Evolutionary conservation across 768 basidiomycete species (phyloP).

Genomic region (Sporobolomyces roseus): DNA sequence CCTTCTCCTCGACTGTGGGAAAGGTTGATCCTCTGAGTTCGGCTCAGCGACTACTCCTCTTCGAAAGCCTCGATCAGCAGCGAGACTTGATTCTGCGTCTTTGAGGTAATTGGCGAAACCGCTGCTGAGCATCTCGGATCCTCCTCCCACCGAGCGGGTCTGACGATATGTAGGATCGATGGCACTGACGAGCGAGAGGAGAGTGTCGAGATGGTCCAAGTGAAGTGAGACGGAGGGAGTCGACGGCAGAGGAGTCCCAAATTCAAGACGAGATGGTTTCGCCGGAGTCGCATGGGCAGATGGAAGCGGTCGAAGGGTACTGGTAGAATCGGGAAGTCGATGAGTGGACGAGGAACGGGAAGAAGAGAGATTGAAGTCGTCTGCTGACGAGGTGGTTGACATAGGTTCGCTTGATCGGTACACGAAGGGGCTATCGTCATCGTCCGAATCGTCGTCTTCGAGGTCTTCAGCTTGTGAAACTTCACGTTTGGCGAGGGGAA

Average conservation of each 20-base stretch:
- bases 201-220: constrained; percentile 45
- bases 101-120: constrained; percentile 47
- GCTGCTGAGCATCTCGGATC: constrained; percentile 31
- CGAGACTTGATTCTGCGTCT: constrained; percentile 44
- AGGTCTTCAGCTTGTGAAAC: constrained; percentile 56
- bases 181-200: constrained; percentile 44
- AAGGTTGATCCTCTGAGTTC: not conserved
- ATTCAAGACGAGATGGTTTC: not conserved
- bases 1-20: constrained; percentile 18
- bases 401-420: no score
- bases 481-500: constrained; percentile 59
- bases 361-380: no score
- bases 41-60: constrained; percentile 33
- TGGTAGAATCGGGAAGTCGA: not conserved
- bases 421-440: no score
- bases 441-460: no score
- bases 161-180: constrained; percentile 43
- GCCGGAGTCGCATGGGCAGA: not conserved
- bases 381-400: no score
- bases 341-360: no score
- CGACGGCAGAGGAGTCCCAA: constrained; percentile 10
- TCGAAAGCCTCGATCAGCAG: constrained; percentile 30
- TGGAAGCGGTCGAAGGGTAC: not conserved
- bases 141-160: constrained; percentile 1
- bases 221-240: constrained; percentile 38